Evolutionary conservation across 352 stramenopile species (phyloP), one percentile per base, ranked within the genome.

Genomic region (Phytophthora colocasiae): DNA sequence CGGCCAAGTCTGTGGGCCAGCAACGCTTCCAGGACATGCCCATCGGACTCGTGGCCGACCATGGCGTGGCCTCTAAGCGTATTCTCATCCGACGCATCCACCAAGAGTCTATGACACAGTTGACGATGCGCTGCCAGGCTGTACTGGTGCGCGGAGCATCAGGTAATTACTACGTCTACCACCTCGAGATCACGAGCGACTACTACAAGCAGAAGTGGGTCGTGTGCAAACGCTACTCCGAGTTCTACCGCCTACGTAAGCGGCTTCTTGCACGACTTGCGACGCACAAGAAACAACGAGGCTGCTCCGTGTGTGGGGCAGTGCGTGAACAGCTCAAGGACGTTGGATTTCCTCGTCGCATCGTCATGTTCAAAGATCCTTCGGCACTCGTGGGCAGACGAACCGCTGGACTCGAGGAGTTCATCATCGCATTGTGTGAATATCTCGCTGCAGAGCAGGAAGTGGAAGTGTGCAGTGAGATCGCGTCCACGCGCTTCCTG

Each of bases 151-250:
- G 87, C 52, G 84, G 83, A 14, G 80, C 83, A 3, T 91, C 87
- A 6, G 84, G 83, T 36, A 90, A 72, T 60, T 95, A 95, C 74
- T 91, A 90, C 61, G 85, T 91, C 4, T 95, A 95, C 65, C 87
- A 95, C 63, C 32, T 95, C 31, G 87, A 93, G 63, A 92, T 95
- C 74, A 92, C 87, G 17, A 93, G 85, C 69, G 87, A 95, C 54
- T 95, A 81, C 65, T 95, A 95, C 83, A 92, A 93, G 63, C 87
- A 95, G 61, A 91, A 92, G 63, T 95, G 87, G 87, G 81, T 95
- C 60, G 87, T 92, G 11, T 95, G 87, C 79, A 93, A 95, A 67
- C 85, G 87, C 44, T 95, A 92, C 69, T 95, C 87, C 19, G 87
- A 95, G 66, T 90, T 95, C 63, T 87, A 95, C 56, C 83, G 87